Evolutionary conservation across 371 early-diverging fungal species (phyloP), one percentile per base, ranked within the genome.

Genomic region (Rhizopus sp.): DNA sequence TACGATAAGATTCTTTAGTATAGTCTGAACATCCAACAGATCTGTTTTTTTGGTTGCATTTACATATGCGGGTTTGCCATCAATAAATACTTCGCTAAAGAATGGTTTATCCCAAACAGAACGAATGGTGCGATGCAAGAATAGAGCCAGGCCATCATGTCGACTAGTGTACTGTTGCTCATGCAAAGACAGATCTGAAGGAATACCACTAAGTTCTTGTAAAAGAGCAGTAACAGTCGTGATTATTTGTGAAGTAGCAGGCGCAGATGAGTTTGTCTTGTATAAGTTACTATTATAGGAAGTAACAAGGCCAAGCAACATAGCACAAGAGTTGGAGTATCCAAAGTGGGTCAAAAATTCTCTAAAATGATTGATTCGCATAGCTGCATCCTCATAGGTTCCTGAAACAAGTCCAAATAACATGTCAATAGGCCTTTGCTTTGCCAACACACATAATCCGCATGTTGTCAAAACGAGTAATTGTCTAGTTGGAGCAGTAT

Each of bases 371-470:
- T 49, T 58, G 3, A 82, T 69, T 5, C 73, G 68, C 5, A 70
- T 51, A 5, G 63, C 23, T 15, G 55, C 52, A 37, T 66, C 61
- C 10, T 13, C 13, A 6, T 38, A 31, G 16, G 45, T 45, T 29
- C 5, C 59, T 3, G 56, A 50, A 32, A 88, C 47, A 12, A 90
- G 59, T 30, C 75, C 73, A 31, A 83, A 76, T 12, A 93, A 62
- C 67, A 88, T 77, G 62, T 93, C 93, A 8, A 92, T 80, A 15
- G 94, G 94, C 30, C 93, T 78, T 49, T 86, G 89, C 69, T 92
- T 88, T 32, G 70, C 63, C 10, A 90, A 69, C 13, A 90, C 66
- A 7, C 71, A 72, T 33, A 91, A 64, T 4, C 92, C 93, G 17
- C 84, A 73, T 42, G 92, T 91, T 4, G 95, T 91, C 48, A 94